Evolutionary conservation across 2,329 filamentous ascomycete genomes (phyloP).

Genomic region (Cytospora paraplurivora): DNA sequence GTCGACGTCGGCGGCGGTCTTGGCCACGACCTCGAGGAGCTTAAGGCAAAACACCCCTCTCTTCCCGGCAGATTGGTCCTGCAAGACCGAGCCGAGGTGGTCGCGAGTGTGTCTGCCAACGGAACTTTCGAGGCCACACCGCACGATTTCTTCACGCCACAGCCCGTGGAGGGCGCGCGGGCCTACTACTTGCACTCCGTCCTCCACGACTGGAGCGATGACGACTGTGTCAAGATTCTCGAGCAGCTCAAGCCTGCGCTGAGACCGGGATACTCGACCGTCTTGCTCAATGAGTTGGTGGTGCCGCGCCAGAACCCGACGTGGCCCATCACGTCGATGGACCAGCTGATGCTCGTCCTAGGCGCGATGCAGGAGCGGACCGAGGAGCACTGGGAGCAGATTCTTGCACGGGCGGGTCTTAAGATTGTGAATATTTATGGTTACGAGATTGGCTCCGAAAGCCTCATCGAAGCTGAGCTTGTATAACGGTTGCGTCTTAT

Average conservation of each 20-base stretch:
- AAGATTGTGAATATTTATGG: slow-evolving; percentile 35
- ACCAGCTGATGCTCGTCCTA: slow-evolving; percentile 41
- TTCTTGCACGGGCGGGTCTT: slow-evolving; percentile 36
- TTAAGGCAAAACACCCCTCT: slow-evolving; percentile 15
- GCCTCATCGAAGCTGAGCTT: slow-evolving; percentile 31
- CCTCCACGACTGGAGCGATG: slow-evolving; percentile 39
- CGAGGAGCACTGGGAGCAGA: slow-evolving; percentile 35
- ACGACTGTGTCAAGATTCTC: slow-evolving; percentile 3
- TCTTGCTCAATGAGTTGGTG: slow-evolving; percentile 43
- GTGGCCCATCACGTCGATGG: slow-evolving; percentile 42
- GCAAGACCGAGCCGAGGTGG: slow-evolving; percentile 43
- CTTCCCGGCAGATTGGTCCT: slow-evolving; percentile 37
- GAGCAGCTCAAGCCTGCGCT: slow-evolving; percentile 32
- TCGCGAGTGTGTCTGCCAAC: slow-evolving; percentile 34
- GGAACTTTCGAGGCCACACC: slow-evolving; percentile 32
- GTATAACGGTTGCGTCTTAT: slow-evolving; percentile 26
- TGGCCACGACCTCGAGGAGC: slow-evolving; percentile 28
- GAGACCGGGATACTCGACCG: slow-evolving; percentile 40
- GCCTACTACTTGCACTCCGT: slow-evolving; percentile 34
- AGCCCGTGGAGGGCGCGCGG: slow-evolving; percentile 44
- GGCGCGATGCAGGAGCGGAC: slow-evolving; percentile 38
- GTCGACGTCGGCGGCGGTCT: slow-evolving; percentile 30
- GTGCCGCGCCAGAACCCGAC: slow-evolving; percentile 37
- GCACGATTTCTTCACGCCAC: slow-evolving; percentile 44
- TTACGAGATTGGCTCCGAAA: slow-evolving; percentile 38